phyloP scores from a whole-genome alignment of 2,329 filamentous ascomycete genomes.

The Colletotrichum navitas region DNA sequence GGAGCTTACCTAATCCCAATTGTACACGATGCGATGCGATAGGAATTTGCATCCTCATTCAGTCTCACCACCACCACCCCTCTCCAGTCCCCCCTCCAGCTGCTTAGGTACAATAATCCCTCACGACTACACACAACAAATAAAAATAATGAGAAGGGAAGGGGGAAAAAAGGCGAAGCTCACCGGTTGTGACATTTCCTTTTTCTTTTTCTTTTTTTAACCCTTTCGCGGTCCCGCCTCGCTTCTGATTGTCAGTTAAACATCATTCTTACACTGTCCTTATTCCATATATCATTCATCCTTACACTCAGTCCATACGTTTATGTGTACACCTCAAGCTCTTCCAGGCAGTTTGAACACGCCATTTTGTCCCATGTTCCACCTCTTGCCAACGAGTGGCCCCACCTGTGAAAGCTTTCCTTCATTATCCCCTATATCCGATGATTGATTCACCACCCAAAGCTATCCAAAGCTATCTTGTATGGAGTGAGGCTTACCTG shows the following conservation, averaged over 20 bases:
- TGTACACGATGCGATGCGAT: constrained; percentile 16
- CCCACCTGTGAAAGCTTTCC: neutral
- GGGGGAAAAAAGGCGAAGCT: neutral
- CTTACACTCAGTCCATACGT: too few species aligned
- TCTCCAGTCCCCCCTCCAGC: too few species aligned
- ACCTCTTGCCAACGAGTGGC: neutral
- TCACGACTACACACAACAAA: neutral
- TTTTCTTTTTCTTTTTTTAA: neutral
- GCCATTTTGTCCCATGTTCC: too few species aligned
- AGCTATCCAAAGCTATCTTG: neutral
- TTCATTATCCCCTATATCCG: constrained; percentile 32
- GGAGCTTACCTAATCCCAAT: constrained; percentile 34
- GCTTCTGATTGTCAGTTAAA: too few species aligned
- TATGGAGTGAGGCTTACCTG: neutral
- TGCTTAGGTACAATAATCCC: neutral
- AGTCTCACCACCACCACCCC: neutral
- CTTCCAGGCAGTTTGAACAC: too few species aligned
- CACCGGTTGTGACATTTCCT: constrained; percentile 8
- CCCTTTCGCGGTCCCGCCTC: too few species aligned
- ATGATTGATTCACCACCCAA: constrained; percentile 7
- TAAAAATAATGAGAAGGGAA: too few species aligned
- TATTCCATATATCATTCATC: too few species aligned
- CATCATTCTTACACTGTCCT: too few species aligned
- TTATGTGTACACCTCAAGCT: too few species aligned
- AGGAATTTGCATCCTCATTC: constrained; percentile 3